Evolutionary conservation across 1,139 yeast species (phyloP).

Genomic region (Pichia sp.): DNA sequence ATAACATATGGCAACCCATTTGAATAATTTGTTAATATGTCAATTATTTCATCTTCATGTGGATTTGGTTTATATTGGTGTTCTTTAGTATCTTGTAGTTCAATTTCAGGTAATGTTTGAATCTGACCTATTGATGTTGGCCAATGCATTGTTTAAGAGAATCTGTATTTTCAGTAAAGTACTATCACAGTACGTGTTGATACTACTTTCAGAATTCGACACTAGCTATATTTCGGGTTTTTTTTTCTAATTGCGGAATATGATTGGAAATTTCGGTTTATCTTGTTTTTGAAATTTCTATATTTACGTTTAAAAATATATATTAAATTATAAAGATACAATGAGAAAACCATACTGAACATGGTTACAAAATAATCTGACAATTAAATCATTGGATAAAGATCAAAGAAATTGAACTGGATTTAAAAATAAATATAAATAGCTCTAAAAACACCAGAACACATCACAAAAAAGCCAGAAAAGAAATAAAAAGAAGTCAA

Average conservation of each 20-base stretch:
- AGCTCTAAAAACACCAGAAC: constrained; percentile 7
- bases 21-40: constrained; percentile 5
- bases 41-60: constrained; percentile 18
- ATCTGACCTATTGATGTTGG: constrained; percentile 23
- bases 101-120: constrained; percentile 24
- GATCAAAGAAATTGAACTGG: constrained; percentile 2
- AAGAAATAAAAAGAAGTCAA: background rate
- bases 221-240: background rate
- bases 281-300: background rate
- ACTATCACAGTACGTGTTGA: background rate
- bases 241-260: background rate
- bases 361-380: constrained; percentile 1
- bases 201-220: no score
- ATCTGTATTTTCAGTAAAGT: background rate
- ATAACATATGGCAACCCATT: constrained; percentile 26
- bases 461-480: constrained; percentile 6
- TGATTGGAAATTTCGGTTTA: background rate
- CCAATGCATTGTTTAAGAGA: constrained; percentile 23
- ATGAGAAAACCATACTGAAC: background rate
- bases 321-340: constrained; percentile 12
- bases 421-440: background rate
- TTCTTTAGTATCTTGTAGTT: constrained; percentile 12
- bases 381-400: constrained; percentile 1
- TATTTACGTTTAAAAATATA: background rate
- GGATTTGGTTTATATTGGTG: constrained; percentile 21